Conservation (phyloP, 2,329 filamentous ascomycete genomes). For the Aspergillus costaricaensis region DNA sequence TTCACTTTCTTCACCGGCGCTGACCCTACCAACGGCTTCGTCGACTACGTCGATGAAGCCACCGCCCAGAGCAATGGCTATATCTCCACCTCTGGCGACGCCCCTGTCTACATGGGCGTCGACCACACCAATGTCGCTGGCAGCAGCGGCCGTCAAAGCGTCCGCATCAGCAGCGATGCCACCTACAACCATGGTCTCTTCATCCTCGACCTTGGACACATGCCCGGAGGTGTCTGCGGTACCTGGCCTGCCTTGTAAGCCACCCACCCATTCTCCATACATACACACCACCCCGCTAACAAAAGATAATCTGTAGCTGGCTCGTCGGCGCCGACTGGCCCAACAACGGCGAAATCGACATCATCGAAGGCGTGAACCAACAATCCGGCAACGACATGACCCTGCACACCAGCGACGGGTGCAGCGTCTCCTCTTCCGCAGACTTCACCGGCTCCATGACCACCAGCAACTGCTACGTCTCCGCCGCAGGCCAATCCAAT, state of each 20-base stretch:
- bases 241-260: conserved; percentile 69
- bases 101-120: conserved; percentile 67
- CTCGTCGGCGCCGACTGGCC: conserved; percentile 71
- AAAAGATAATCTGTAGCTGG: conserved; percentile 42
- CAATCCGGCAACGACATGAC: conserved; percentile 63
- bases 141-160: conserved; percentile 65
- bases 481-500: conserved; percentile 43
- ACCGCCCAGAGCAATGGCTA: conserved; percentile 62
- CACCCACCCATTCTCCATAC: neutral
- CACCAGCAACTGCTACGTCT: conserved; percentile 60
- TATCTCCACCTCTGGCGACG: conserved; percentile 56
- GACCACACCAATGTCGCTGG: conserved; percentile 61
- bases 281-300: neutral
- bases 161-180: conserved; percentile 68
- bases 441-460: conserved; percentile 52
- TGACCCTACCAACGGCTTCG: conserved; percentile 76
- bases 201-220: conserved; percentile 71
- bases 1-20: conserved; percentile 54
- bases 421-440: conserved; percentile 53
- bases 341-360: conserved; percentile 71
- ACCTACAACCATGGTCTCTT: conserved; percentile 67
- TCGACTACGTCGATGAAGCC: conserved; percentile 64
- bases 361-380: conserved; percentile 74
- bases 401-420: conserved; percentile 66
- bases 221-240: conserved; percentile 71